phyloP scores from a whole-genome alignment of 768 basidiomycete species.

The Boletus subparvulus region DNA sequence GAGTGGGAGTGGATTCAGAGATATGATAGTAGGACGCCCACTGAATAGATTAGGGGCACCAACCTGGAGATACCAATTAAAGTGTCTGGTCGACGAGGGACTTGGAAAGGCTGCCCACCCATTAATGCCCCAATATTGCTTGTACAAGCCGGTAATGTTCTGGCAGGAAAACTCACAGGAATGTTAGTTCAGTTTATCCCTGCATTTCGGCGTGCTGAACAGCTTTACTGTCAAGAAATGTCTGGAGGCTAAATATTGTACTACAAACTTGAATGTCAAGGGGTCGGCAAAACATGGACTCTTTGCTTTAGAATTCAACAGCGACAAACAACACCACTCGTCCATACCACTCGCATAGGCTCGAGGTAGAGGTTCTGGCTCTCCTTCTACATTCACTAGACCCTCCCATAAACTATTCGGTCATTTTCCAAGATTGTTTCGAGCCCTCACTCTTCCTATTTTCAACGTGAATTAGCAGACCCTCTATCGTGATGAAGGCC shows the following conservation, averaged over 20 bases:
- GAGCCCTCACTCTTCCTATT: background rate
- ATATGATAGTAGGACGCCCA: background rate
- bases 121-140: too few relatives aligned
- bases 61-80: too few relatives aligned
- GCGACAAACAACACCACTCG: conserved; percentile 15
- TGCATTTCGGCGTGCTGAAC: too few relatives aligned
- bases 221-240: too few relatives aligned
- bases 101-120: too few relatives aligned
- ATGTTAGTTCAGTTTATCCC: too few relatives aligned
- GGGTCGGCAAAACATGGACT: too few relatives aligned
- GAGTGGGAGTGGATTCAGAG: background rate
- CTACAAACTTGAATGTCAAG: too few relatives aligned
- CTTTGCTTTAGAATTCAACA: conserved; percentile 20
- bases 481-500: conserved; percentile 38
- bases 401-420: background rate
- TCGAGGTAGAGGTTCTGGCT: background rate
- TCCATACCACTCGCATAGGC: background rate
- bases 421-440: background rate
- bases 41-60: background rate
- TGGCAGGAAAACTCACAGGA: too few relatives aligned
- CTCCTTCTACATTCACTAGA: background rate
- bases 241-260: too few relatives aligned
- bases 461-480: background rate
- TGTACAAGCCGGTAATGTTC: too few relatives aligned
- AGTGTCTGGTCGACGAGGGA: too few relatives aligned